phyloP scores from a whole-genome alignment of 306 rosid genomes.

The Carpinus viminea region DNA sequence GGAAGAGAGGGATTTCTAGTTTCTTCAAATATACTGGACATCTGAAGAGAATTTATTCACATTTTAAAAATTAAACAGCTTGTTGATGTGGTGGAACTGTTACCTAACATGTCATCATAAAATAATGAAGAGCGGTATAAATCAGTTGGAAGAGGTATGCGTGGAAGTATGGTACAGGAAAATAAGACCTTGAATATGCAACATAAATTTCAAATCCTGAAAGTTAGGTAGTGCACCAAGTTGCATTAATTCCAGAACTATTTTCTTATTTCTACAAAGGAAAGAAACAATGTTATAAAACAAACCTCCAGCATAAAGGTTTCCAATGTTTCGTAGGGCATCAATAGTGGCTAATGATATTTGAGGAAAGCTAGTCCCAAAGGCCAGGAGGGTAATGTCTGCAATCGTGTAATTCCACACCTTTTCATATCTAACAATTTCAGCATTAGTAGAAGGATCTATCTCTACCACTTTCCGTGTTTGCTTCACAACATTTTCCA shows the following conservation, averaged over 20 bases:
- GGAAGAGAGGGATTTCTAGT: not conserved
- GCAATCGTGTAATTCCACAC: conserved; percentile 97
- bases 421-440: conserved; percentile 56
- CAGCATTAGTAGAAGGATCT: conserved; percentile 56
- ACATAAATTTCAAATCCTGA: conserved; percentile 24
- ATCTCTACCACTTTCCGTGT: conserved; percentile 56
- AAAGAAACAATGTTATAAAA: conserved; percentile 25
- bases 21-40: not conserved
- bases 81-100: not conserved
- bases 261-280: conserved; percentile 11
- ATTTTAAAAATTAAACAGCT: not conserved
- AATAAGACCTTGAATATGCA: conserved; percentile 3
- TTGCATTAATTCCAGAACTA: conserved; percentile 24
- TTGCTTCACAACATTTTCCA: conserved; percentile 95
- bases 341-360: conserved; percentile 94
- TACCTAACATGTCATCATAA: not conserved
- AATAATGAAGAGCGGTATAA: not conserved
- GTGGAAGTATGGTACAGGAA: not conserved
- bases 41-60: not conserved
- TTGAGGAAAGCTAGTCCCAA: conserved; percentile 99
- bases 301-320: conserved; percentile 90
- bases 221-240: not conserved
- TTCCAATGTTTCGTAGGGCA: conserved; percentile 78
- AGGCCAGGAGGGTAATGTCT: conserved; percentile 88
- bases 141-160: not conserved